Conservation (phyloP, 2,329 filamentous ascomycete genomes). For the Fusarium beomiforme region DNA sequence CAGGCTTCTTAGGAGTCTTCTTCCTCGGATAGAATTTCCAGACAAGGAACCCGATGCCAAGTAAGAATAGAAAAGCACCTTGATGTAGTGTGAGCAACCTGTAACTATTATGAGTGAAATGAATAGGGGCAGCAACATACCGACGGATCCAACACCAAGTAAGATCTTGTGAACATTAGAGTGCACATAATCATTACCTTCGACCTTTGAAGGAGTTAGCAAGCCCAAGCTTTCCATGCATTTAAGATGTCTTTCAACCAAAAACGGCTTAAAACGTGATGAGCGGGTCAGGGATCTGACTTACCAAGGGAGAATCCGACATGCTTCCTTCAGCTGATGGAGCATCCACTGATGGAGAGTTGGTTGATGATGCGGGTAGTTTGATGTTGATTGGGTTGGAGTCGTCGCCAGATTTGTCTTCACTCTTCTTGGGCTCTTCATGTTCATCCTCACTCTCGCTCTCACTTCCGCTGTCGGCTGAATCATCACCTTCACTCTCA, state of each 20-base stretch:
- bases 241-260: neutral
- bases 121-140: conserved; percentile 14
- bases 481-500: neutral
- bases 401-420: neutral
- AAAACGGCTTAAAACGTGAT: neutral
- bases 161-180: conserved; percentile 40
- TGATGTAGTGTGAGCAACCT: neutral
- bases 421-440: neutral
- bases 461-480: neutral
- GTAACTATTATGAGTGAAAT: neutral
- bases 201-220: conserved; percentile 26
- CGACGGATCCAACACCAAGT: conserved; percentile 37
- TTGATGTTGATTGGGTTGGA: neutral
- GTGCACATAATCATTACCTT: conserved; percentile 20
- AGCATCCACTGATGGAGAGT: conserved; percentile 13
- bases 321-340: conserved; percentile 23
- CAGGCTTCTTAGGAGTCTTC: conserved; percentile 6
- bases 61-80: conserved; percentile 36
- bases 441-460: conserved; percentile 4
- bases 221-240: neutral
- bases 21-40: conserved; percentile 36
- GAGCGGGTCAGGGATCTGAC: conserved; percentile 2
- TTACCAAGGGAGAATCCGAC: conserved; percentile 27
- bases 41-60: conserved; percentile 36
- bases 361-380: neutral